Conservation (phyloP, 495 filamentous ascomycete species). For the Penicillium riverlandense region DNA sequence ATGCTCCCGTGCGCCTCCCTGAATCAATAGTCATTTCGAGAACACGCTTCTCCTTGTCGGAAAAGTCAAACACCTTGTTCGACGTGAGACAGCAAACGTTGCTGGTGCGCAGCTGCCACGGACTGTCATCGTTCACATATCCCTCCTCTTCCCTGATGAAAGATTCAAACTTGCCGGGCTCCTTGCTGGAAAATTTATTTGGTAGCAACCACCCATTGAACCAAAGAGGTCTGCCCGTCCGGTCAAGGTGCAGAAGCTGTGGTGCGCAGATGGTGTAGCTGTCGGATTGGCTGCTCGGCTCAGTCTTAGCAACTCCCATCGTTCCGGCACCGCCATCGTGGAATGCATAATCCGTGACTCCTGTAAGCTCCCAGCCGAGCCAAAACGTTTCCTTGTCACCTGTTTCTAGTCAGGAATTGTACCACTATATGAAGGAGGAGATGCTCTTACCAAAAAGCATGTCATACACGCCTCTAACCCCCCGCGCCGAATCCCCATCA, state of each 20-base stretch:
- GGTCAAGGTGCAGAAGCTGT: slow-evolving; percentile 21
- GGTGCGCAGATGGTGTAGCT: slow-evolving; percentile 17
- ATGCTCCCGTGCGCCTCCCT: too few relatives aligned
- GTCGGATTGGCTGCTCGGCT: background rate
- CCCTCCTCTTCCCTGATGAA: slow-evolving; percentile 6
- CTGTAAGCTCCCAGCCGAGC: slow-evolving; percentile 19
- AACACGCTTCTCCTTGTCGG: too few relatives aligned
- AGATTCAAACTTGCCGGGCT: slow-evolving; percentile 6
- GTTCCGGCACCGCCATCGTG: slow-evolving; percentile 12
- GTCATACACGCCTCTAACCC: slow-evolving; percentile 13
- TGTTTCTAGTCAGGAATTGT: background rate
- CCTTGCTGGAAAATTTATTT: slow-evolving; percentile 12
- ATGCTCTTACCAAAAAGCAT: slow-evolving; percentile 18
- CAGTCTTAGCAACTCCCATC: slow-evolving; percentile 8
- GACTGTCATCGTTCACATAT: too few relatives aligned
- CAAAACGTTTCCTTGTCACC: slow-evolving; percentile 25
- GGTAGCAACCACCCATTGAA: slow-evolving; percentile 25
- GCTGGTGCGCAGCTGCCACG: too few relatives aligned
- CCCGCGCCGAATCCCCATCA: slow-evolving; percentile 9
- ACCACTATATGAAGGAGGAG: background rate
- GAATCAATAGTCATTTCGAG: too few relatives aligned
- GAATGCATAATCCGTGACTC: slow-evolving; percentile 16
- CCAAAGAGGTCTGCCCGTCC: slow-evolving; percentile 16
- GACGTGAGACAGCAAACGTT: too few relatives aligned
- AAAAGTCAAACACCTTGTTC: too few relatives aligned